Percentiles rank a stretch among this genome's conserved stretches.
These are phyloP conservation scores for Fermentozyma sake DNA, from an alignment of 1,139 yeast species.

Conservation along the genomic window DNA sequence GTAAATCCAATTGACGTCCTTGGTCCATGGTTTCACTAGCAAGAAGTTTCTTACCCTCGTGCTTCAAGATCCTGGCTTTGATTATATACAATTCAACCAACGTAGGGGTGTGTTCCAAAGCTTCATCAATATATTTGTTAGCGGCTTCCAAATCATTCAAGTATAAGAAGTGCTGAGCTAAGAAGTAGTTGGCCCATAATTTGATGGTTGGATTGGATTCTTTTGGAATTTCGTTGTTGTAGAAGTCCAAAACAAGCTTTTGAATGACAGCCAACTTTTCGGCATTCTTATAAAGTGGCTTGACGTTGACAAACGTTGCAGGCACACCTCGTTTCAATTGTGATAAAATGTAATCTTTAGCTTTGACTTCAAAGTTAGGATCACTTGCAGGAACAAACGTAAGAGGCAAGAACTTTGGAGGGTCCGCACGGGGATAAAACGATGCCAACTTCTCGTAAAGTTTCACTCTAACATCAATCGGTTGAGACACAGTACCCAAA, in stretches of 20 bases:
- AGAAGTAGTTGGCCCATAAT: constrained; percentile 76
- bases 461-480: constrained; percentile 39
- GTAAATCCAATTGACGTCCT: constrained; percentile 76
- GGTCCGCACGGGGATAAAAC: constrained; percentile 82
- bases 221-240: constrained; percentile 22
- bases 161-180: constrained; percentile 74
- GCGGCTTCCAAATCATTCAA: constrained; percentile 52
- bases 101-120: constrained; percentile 74
- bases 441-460: constrained; percentile 60
- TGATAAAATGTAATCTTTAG: constrained; percentile 47
- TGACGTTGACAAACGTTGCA: constrained; percentile 80
- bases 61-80: constrained; percentile 79
- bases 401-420: constrained; percentile 74
- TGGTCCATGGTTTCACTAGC: constrained; percentile 67
- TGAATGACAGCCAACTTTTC: constrained; percentile 49
- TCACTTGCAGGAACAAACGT: constrained; percentile 59
- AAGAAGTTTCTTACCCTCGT: constrained; percentile 50
- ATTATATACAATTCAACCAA: constrained; percentile 76
- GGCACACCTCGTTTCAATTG: constrained; percentile 84
- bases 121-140: constrained; percentile 51
- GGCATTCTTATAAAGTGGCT: constrained; percentile 63
- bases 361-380: constrained; percentile 41
- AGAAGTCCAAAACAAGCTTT: constrained; percentile 49
- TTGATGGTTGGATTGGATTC: constrained; percentile 45
- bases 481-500: constrained; percentile 38